These are phyloP conservation scores for Musa schizocarpa DNA, from an alignment of 176 grass and related monocot genomes.

Conservation along the genomic window DNA sequence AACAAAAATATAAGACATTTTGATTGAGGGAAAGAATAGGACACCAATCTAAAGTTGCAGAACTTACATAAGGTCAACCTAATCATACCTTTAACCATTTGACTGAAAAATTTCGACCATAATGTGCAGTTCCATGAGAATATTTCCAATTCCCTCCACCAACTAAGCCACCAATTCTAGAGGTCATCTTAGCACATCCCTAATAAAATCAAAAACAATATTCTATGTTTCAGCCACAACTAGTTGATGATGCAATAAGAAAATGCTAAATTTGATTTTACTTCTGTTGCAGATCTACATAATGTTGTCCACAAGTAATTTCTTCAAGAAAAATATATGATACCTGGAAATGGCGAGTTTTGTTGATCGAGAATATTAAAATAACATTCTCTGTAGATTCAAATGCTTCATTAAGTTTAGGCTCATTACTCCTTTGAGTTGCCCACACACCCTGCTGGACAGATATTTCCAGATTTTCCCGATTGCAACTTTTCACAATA, in stretches of 20 bases:
- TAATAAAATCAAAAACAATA: constrained; percentile 23
- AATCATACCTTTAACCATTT: constrained; percentile 94
- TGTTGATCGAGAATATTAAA: constrained; percentile 96
- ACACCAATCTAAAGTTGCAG: background rate
- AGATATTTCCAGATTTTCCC: constrained; percentile 96
- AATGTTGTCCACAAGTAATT: constrained; percentile 2
- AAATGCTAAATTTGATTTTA: background rate
- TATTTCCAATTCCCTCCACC: constrained; percentile 99
- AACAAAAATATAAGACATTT: background rate
- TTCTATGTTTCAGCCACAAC: constrained; percentile 17
- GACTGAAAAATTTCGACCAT: constrained; percentile 91
- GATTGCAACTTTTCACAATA: constrained; percentile 99
- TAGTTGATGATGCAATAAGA: background rate
- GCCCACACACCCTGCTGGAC: constrained; percentile 97
- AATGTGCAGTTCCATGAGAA: constrained; percentile 93
- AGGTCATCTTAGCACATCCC: constrained; percentile 99
- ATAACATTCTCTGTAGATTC: constrained; percentile 98
- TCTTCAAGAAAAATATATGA: background rate
- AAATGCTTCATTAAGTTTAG: constrained; percentile 99
- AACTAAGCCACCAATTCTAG: constrained; percentile 86
- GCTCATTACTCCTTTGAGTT: constrained; percentile 93
- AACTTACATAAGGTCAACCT: background rate
- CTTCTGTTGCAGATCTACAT: background rate
- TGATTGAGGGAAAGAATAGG: background rate
- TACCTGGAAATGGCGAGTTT: constrained; percentile 97